Conservation (phyloP, 192 early-diverging fungal species). For the Entomortierella lignicola region DNA sequence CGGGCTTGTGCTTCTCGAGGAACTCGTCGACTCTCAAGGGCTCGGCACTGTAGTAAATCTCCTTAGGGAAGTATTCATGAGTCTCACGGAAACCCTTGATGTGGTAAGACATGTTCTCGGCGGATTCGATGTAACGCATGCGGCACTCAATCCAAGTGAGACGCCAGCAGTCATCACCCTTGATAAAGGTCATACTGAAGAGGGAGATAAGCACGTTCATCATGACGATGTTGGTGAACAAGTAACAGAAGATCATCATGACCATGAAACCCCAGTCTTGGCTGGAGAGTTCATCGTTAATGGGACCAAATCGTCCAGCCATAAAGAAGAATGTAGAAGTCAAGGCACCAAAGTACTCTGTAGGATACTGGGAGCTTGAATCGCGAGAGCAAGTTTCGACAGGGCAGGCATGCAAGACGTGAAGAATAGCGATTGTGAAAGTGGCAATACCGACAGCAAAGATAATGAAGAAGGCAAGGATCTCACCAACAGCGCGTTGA, state of each 20-base stretch:
- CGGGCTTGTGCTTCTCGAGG: conserved; percentile 1
- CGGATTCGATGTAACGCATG: conserved; percentile 18
- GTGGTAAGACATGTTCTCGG: conserved; percentile 24
- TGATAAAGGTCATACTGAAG: conserved; percentile 23
- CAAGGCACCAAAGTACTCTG: conserved; percentile 16
- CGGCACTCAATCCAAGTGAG: conserved; percentile 26
- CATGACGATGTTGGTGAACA: conserved; percentile 32
- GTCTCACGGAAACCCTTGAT: conserved; percentile 19
- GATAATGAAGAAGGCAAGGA: conserved; percentile 27
- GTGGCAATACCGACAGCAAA: conserved; percentile 14
- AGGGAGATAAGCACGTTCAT: conserved; percentile 26
- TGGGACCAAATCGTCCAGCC: conserved; percentile 16
- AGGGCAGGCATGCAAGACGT: conserved; percentile 11
- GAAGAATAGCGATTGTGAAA: conserved; percentile 17
- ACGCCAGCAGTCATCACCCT: conserved; percentile 24
- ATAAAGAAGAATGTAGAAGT: conserved; percentile 36
- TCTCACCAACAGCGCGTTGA: conserved; percentile 20
- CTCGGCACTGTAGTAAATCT: conserved; percentile 21
- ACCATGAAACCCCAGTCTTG: conserved; percentile 14
- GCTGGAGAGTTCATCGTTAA: conserved; percentile 14
- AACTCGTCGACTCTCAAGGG: conserved; percentile 12
- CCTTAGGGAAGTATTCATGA: conserved; percentile 15
- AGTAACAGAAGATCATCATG: conserved; percentile 24
- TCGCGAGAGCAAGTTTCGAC: conserved; percentile 1
- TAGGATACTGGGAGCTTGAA: neutral